A percentile compares a stretch with the other conserved stretches of the same genome.
Evolutionary conservation across 768 basidiomycete species (phyloP).

Genomic region (Amanita polypyramis): DNA sequence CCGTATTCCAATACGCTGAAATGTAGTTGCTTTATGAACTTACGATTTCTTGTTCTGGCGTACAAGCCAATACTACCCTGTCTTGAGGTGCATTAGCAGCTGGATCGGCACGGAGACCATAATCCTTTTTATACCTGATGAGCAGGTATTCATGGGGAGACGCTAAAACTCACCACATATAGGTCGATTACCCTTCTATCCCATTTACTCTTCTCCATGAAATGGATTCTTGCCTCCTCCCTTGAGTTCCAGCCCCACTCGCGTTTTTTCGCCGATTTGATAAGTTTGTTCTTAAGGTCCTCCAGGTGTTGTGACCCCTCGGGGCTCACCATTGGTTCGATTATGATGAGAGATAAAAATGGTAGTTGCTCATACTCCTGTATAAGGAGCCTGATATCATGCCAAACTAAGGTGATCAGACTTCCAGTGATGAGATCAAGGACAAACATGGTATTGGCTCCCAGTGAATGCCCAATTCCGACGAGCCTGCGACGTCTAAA

Average conservation of each 20-base stretch:
- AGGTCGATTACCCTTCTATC: conserved; percentile 38
- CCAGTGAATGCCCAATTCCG: conserved; percentile 61
- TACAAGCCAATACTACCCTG: conserved; percentile 44
- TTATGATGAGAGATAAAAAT: conserved; percentile 44
- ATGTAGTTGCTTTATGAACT: conserved; percentile 12
- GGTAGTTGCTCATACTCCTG: conserved; percentile 30
- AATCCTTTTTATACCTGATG: conserved; percentile 21
- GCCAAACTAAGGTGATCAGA: not conserved
- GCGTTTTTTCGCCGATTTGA: conserved; percentile 38
- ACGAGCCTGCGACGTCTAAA: conserved; percentile 42
- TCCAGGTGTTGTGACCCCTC: conserved; percentile 31
- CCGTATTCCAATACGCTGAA: not conserved
- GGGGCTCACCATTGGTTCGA: conserved; percentile 57
- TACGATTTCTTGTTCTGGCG: conserved; percentile 53
- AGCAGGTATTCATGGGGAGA: not conserved
- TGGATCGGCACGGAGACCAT: conserved; percentile 33
- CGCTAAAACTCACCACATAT: conserved; percentile 34
- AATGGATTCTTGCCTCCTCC: conserved; percentile 26
- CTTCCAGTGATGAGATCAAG: not conserved
- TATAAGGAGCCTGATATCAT: conserved; percentile 34
- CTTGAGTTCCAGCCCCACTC: conserved; percentile 41
- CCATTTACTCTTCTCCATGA: conserved; percentile 34
- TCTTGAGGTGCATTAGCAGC: conserved; percentile 15
- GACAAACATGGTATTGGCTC: conserved; percentile 49
- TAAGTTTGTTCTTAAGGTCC: conserved; percentile 29